These are phyloP conservation scores for Colletotrichum musicola DNA, from an alignment of 2,329 filamentous ascomycete species.

Conservation along the genomic window DNA sequence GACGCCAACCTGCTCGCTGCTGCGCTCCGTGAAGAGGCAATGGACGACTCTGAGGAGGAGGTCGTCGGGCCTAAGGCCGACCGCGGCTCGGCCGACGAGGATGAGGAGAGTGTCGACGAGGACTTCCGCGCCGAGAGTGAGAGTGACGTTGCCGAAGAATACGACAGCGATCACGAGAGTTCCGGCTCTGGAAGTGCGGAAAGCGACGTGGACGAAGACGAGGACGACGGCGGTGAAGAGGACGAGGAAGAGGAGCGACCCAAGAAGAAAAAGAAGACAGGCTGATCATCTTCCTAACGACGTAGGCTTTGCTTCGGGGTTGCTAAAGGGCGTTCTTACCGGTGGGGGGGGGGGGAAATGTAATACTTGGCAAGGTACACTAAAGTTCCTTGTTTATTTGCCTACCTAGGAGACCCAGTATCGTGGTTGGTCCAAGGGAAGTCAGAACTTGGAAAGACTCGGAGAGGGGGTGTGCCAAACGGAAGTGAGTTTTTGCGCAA, in stretches of 20 bases:
- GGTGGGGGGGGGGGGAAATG: constrained; percentile 17
- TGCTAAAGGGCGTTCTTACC: constrained; percentile 24
- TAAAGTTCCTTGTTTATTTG: constrained; percentile 6
- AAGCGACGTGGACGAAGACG: constrained; percentile 69
- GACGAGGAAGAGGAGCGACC: constrained; percentile 60
- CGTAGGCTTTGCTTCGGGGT: background rate
- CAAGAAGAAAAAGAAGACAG: constrained; percentile 64
- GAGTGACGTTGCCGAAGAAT: constrained; percentile 96
- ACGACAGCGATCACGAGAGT: constrained; percentile 90
- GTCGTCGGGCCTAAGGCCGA: constrained; percentile 77
- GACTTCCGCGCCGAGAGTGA: constrained; percentile 95
- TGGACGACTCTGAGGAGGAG: constrained; percentile 87
- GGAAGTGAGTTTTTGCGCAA: constrained; percentile 4
- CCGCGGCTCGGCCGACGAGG: constrained; percentile 93
- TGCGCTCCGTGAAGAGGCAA: constrained; percentile 85
- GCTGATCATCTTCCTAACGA: constrained; percentile 1
- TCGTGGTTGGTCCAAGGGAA: constrained; percentile 18
- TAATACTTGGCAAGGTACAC: constrained; percentile 20
- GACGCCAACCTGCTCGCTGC: constrained; percentile 86
- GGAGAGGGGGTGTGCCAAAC: background rate
- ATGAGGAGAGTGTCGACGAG: constrained; percentile 94
- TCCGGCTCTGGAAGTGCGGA: constrained; percentile 75
- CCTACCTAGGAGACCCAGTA: constrained; percentile 9
- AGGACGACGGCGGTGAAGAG: constrained; percentile 57
- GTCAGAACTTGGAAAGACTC: constrained; percentile 21